Evolutionary conservation across 441 rosid genomes (phyloP), one percentile per base, ranked within the genome.

Genomic region (Cnidoscolus chayamansa): DNA sequence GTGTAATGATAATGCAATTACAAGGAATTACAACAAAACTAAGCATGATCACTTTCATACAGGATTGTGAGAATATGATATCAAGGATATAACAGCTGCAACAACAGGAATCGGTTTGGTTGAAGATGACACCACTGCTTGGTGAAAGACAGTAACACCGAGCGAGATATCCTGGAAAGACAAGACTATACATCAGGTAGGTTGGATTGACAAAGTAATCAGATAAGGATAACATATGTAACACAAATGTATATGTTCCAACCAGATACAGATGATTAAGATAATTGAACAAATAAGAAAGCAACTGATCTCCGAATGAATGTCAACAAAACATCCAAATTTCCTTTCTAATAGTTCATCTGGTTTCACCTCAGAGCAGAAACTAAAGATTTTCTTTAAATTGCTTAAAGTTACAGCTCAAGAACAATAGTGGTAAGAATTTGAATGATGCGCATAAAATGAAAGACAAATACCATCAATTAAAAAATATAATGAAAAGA

Each of bases 1-100:
- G 10, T 9, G 59, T 30, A 31, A 43, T 5, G 50, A 5, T 47
- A 60, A 25, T 4, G 63, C 32, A 65, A 61, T 25, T 11, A 53
- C 40, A 11, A 59, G 10, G 35, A 55, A 40, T 54, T 30, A 76
- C 2, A 43, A 67, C 16, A 72, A 35, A 35, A 63, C 56, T 75
- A 30, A 54, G 59, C 12, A 59, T 72, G 76, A 78, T 62, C 60
- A 79, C 71, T 67, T 73, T 59, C 87, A 76, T 90, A 94, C 98
- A 74, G 86, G 78, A 85, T 87, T 80, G 65, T 78, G 85, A 73
- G 80, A 82, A 80, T 84, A 92, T 60, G 98, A 92, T 70, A 86
- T 81, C 88, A 94, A 82, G 70, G 99, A 94, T 60, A 87, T 74
- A 79, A 84, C 82, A 75, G 97, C 94, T 66, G 90, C 83, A 83